Evolutionary conservation across 2,329 filamentous ascomycete species (phyloP), one percentile per base, ranked within the genome.

Genomic region (Calonectria hongkongensis): DNA sequence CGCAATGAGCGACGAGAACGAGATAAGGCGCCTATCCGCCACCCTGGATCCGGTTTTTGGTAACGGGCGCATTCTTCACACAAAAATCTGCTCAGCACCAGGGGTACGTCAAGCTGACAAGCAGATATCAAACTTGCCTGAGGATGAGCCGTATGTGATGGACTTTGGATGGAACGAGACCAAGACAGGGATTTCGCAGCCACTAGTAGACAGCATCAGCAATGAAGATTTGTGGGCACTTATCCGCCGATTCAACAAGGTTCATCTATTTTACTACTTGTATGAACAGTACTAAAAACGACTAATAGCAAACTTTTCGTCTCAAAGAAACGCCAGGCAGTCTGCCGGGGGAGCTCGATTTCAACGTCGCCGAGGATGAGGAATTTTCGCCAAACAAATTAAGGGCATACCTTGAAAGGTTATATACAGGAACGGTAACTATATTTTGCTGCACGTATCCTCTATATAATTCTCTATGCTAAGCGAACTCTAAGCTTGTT

Each of bases 151-250:
- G n/a, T 33, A 58, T 39, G 33, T 58, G 2, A 58, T 25, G n/a
- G 54, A 58, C 8, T 41, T 58, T 58, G 54, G 54, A 12, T 58
- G 54, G 54, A 58, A 58, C 8, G 33, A 58, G 15, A 33, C 25
- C 54, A 58, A 39, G 10, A 27, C 54, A 9, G 16, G 21, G 4
- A 25, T 58, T 58, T 25, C 33, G 12, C 30, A 15, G 3, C 54
- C 54, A 13, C 54, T 58, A 7, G 54, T 39, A 8, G 33, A 58
- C 2, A 33, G 54, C 21, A 58, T 58, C 12, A 21, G n/a, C 54
- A 58, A 58, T 25, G 33, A 58, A 21, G 33, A 58, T 36, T 33
- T 58, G 7, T 58, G 33, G 54, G 18, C 25, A 13, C 54, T 58
- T 25, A 36, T 41, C 30, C 33, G 54, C 10, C 21, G 54, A 8